These are phyloP conservation scores for Pleodorina starrii DNA, from an alignment of 139 green algal genomes.

Conservation along the genomic window DNA sequence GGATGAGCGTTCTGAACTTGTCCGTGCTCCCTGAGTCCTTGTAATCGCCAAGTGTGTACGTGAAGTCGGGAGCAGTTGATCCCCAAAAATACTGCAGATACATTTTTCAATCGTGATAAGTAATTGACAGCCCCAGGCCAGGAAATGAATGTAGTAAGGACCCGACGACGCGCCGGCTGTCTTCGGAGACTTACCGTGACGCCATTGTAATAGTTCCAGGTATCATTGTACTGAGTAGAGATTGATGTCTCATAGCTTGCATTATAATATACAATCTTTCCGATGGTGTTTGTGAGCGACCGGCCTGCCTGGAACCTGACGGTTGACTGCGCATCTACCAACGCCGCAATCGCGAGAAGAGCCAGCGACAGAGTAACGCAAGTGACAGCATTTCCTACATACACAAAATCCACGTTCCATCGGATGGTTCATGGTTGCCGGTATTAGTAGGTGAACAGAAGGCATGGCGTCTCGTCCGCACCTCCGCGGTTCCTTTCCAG, in stretches of 20 bases:
- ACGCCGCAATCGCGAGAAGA: background rate
- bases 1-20: background rate
- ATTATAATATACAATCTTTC: background rate
- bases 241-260: constrained; percentile 1
- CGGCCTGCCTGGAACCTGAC: constrained; percentile 13
- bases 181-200: constrained; percentile 1
- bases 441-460: background rate
- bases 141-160: background rate
- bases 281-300: background rate
- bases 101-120: background rate
- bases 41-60: background rate
- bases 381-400: background rate
- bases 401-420: background rate
- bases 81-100: constrained; percentile 28
- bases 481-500: background rate
- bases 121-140: background rate
- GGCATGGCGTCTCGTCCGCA: background rate
- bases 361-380: background rate
- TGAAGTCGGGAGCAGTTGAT: background rate
- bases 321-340: background rate
- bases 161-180: background rate
- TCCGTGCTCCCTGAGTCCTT: background rate
- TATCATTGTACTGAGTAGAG: constrained; percentile 20
- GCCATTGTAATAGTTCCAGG: constrained; percentile 39
- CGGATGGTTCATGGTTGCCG: too few species aligned